Conservation (phyloP, 441 rosid species). For the Arabidopsis lyrata region DNA sequence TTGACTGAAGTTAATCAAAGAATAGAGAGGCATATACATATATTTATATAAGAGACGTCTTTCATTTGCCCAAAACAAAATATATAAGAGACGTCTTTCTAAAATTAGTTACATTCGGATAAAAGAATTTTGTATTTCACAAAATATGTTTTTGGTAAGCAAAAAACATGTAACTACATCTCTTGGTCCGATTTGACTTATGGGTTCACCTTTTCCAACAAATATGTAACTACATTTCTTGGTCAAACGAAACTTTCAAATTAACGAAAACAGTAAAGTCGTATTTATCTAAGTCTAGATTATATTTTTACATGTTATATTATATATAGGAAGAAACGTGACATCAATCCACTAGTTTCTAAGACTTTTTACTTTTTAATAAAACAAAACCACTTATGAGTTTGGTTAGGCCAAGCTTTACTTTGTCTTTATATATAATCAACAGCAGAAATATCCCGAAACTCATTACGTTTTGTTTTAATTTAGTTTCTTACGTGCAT, state of each 20-base stretch:
- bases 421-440: background rate
- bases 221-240: constrained; percentile 11
- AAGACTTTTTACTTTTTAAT: background rate
- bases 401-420: constrained; percentile 26
- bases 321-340: constrained; percentile 9
- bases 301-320: background rate
- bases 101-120: background rate
- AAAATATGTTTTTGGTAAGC: constrained; percentile 3
- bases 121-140: background rate
- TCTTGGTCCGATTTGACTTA: constrained; percentile 5
- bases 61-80: too few relatives aligned
- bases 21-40: background rate
- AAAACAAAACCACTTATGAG: background rate
- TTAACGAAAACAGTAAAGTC: background rate
- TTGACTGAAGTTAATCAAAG: constrained; percentile 3
- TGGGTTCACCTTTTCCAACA: constrained; percentile 18
- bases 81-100: constrained; percentile 26
- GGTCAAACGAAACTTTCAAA: constrained; percentile 20
- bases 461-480: constrained; percentile 1
- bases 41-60: background rate
- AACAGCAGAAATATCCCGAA: background rate
- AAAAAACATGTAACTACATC: background rate
- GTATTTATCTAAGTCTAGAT: background rate
- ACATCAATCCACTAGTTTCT: background rate
- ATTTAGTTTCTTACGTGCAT: constrained; percentile 25